Conservation (phyloP, 163 green algal species). For the Trebouxiophyceae sp. region DNA sequence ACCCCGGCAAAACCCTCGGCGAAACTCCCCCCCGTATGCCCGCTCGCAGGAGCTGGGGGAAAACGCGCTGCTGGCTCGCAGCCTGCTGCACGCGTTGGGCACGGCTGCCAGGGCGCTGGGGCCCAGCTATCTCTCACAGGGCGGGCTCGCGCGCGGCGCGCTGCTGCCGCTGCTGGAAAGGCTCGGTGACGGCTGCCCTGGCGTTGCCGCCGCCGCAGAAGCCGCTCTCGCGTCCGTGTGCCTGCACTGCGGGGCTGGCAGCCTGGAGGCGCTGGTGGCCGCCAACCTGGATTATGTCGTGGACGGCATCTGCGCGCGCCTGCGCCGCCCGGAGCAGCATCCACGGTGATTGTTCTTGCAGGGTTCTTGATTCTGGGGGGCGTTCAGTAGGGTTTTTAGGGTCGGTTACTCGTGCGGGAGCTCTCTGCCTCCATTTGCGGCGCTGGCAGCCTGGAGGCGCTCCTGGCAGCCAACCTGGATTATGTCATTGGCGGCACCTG, state of each 20-base stretch:
- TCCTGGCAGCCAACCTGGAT: neutral
- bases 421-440: neutral
- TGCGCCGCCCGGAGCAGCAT: slow-evolving; percentile 45
- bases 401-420: neutral
- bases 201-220: slow-evolving; percentile 43
- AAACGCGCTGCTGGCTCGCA: too few species aligned
- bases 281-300: slow-evolving; percentile 61
- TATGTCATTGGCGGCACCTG: too few species aligned
- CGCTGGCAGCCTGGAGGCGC: neutral
- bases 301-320: slow-evolving; percentile 58
- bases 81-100: too few species aligned
- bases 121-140: too few species aligned
- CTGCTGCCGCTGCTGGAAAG: too few species aligned
- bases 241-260: slow-evolving; percentile 31
- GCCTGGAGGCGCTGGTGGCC: slow-evolving; percentile 39
- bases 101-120: too few species aligned
- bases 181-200: slow-evolving; percentile 45
- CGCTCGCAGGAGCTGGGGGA: too few species aligned
- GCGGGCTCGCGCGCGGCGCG: too few species aligned
- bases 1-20: too few species aligned
- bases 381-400: neutral
- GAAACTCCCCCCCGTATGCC: too few species aligned
- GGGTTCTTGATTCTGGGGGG: neutral
- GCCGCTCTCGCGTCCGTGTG: slow-evolving; percentile 29
- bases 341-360: slow-evolving; percentile 40